Conservation (phyloP, 1,284 basidiomycete genomes). For the Ustilago xerochloae region DNA sequence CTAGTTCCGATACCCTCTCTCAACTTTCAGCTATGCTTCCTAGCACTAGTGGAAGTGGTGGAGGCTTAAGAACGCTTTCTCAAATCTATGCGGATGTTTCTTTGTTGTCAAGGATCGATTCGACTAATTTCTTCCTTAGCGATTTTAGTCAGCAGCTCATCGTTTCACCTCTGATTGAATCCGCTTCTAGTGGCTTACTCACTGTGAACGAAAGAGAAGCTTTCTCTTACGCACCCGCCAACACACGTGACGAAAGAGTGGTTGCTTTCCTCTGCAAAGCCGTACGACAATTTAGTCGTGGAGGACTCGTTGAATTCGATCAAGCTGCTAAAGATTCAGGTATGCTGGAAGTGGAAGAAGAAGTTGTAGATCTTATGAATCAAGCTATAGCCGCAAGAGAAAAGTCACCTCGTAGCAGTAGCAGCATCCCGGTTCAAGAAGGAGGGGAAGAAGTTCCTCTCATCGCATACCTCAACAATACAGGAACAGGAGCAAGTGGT, state of each 20-base stretch:
- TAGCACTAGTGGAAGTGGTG: not conserved
- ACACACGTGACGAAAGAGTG: constrained; percentile 70
- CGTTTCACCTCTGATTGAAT: constrained; percentile 67
- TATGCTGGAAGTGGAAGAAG: constrained; percentile 68
- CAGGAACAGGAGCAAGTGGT: constrained; percentile 4
- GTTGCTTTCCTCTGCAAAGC: constrained; percentile 68
- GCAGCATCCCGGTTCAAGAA: not conserved
- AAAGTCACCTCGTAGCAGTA: not conserved
- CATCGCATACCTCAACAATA: constrained; percentile 21
- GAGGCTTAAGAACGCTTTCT: constrained; percentile 58
- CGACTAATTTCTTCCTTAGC: constrained; percentile 71
- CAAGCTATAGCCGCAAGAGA: constrained; percentile 17
- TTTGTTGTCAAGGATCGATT: constrained; percentile 72
- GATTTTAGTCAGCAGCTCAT: constrained; percentile 67
- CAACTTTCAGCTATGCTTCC: constrained; percentile 70
- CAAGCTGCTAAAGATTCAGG: constrained; percentile 67
- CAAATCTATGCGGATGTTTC: constrained; percentile 72
- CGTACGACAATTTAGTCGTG: constrained; percentile 68
- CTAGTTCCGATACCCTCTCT: constrained; percentile 65
- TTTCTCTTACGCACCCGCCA: constrained; percentile 71
- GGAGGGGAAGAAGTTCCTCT: constrained; percentile 18
- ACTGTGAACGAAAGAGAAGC: constrained; percentile 72
- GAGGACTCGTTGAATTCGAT: constrained; percentile 69
- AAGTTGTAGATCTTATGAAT: constrained; percentile 18
- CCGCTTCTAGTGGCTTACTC: constrained; percentile 70